Evolutionary conservation across 306 rosid species (phyloP).

Genomic region (Medicago truncatula): MtrunA17r5.0-ANR NC_053042.1:24891501-24892000

Average conservation of each 20-base stretch:
- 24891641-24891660: neutral
- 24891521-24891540: neutral
- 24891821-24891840: neutral
- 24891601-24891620: no score
- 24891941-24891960: neutral
- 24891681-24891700: neutral
- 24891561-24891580: neutral
- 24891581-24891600: neutral
- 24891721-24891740: neutral
- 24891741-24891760: neutral
- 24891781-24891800: slow-evolving; percentile 1
- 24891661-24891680: neutral
- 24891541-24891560: neutral
- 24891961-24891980: neutral
- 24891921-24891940: neutral
- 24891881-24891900: neutral
- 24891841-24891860: neutral
- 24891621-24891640: neutral
- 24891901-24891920: slow-evolving; percentile 1
- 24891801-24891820: neutral
- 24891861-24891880: neutral
- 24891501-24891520: neutral
- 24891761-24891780: neutral
- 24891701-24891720: neutral
- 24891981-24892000: neutral